Evolutionary conservation across 2,329 filamentous ascomycete species (phyloP).

Genomic region (Ascochyta rabiei): DNA sequence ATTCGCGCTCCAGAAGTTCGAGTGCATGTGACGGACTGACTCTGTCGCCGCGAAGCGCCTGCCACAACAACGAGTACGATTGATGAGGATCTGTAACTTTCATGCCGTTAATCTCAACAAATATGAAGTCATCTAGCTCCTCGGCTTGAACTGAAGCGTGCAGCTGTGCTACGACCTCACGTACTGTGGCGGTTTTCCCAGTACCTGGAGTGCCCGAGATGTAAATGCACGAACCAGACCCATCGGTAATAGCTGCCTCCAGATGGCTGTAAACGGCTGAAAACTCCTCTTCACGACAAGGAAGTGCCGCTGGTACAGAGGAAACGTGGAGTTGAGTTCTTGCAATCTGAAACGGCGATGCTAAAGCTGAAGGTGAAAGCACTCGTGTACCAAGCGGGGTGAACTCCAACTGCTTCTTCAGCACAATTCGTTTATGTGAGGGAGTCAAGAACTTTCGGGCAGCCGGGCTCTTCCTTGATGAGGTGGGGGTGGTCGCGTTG

Average conservation of each 20-base stretch:
- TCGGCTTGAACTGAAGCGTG: constrained; percentile 87
- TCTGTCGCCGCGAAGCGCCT: constrained; percentile 90
- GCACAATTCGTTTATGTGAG: constrained; percentile 69
- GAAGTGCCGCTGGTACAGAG: constrained; percentile 84
- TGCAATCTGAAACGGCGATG: constrained; percentile 90
- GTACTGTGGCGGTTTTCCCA: constrained; percentile 95
- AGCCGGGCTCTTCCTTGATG: constrained; percentile 53
- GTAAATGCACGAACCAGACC: constrained; percentile 94
- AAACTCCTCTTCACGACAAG: constrained; percentile 92
- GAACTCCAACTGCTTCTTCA: constrained; percentile 92
- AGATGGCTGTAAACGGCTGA: constrained; percentile 90
- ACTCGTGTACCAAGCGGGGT: constrained; percentile 90
- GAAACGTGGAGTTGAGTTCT: constrained; percentile 90
- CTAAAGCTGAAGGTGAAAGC: constrained; percentile 76
- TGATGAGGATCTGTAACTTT: constrained; percentile 98
- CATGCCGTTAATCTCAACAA: constrained; percentile 99
- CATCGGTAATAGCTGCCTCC: constrained; percentile 91
- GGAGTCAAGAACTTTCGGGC: constrained; percentile 66
- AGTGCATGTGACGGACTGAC: constrained; percentile 91
- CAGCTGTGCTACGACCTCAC: constrained; percentile 88
- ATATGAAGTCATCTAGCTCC: constrained; percentile 97
- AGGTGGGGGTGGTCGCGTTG: constrained; percentile 53
- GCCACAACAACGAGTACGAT: constrained; percentile 93
- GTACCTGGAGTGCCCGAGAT: constrained; percentile 99
- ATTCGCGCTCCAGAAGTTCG: constrained; percentile 89